Evolutionary conservation across 257 asterid genomes (phyloP).

Genomic region (Voacanga thouarsii): DNA sequence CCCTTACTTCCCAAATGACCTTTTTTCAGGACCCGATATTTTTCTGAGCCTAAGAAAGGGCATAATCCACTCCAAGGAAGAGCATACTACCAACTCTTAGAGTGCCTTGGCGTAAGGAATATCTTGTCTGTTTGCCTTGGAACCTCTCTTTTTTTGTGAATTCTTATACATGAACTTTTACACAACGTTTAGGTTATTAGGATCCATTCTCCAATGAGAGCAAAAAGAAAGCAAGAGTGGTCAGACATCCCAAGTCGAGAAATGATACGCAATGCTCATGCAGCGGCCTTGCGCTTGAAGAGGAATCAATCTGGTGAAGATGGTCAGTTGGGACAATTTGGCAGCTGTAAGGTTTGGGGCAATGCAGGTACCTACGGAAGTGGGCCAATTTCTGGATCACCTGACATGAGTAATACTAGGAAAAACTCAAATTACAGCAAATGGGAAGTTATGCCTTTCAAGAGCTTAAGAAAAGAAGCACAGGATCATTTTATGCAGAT

Average conservation of each 20-base stretch:
- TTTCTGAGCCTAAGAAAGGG: constrained; percentile 93
- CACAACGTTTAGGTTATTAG: constrained; percentile 67
- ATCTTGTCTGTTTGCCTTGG: constrained; percentile 5
- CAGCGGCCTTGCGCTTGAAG: constrained; percentile 68
- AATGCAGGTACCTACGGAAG: constrained; percentile 60
- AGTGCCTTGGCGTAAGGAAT: constrained; percentile 93
- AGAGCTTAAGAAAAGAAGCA: constrained; percentile 58
- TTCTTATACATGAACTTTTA: constrained; percentile 8
- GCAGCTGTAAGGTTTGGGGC: constrained; percentile 90
- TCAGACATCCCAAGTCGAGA: constrained; percentile 81
- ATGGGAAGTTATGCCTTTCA: constrained; percentile 79
- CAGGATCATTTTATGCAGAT: constrained; percentile 58
- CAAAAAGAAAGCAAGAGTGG: constrained; percentile 83
- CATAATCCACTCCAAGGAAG: constrained; percentile 99
- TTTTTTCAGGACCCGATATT: constrained; percentile 55
- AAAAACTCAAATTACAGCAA: constrained; percentile 73
- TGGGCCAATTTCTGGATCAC: constrained; percentile 72
- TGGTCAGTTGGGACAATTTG: constrained; percentile 58
- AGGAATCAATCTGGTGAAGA: constrained; percentile 41
- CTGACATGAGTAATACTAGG: constrained; percentile 64
- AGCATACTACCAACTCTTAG: constrained; percentile 97
- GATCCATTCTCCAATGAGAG: constrained; percentile 99
- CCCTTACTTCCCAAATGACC: constrained; percentile 11
- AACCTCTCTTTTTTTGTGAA: background rate
- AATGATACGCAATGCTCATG: constrained; percentile 69